Percentiles rank a stretch among this genome's conserved stretches.
phyloP scores from a whole-genome alignment of 2,329 filamentous ascomycete genomes.

The Hypoxylon sp. region DNA sequence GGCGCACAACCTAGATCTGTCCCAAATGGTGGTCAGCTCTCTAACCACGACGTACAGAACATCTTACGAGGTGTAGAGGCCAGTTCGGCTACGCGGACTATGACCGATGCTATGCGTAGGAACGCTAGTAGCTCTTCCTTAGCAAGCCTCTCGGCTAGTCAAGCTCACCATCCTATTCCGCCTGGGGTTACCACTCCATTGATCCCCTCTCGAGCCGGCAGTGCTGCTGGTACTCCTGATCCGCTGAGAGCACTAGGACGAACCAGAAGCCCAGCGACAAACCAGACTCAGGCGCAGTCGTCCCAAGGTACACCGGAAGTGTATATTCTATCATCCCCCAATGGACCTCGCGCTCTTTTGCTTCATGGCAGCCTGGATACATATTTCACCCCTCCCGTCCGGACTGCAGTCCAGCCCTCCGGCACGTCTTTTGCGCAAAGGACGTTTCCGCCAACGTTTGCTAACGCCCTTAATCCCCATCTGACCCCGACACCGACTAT shows the following conservation, averaged over 20 bases:
- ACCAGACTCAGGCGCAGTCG: constrained; percentile 36
- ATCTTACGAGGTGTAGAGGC: constrained; percentile 61
- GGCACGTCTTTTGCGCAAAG: constrained; percentile 32
- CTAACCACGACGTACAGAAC: constrained; percentile 59
- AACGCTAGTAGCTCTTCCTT: constrained; percentile 62
- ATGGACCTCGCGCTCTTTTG: constrained; percentile 68
- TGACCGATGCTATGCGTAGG: constrained; percentile 63
- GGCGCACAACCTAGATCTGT: constrained; percentile 43
- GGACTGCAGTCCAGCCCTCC: constrained; percentile 28
- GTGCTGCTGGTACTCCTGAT: constrained; percentile 63
- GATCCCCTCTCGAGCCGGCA: constrained; percentile 56
- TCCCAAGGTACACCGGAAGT: constrained; percentile 59
- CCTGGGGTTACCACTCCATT: constrained; percentile 59
- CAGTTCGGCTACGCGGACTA: constrained; percentile 56
- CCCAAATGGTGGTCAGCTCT: constrained; percentile 51
- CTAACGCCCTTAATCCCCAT: constrained; percentile 27
- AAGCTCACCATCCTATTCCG: constrained; percentile 53
- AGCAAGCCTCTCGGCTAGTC: constrained; percentile 50
- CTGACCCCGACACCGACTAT: constrained; percentile 36
- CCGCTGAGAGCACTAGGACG: constrained; percentile 51
- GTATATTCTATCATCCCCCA: constrained; percentile 71
- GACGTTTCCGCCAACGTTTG: constrained; percentile 20
- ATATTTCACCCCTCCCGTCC: constrained; percentile 62
- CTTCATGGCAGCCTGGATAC: constrained; percentile 64
- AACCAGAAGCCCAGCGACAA: constrained; percentile 45